Conservation (phyloP, 106 monocot species). For the Apostasia ramifera region DNA sequence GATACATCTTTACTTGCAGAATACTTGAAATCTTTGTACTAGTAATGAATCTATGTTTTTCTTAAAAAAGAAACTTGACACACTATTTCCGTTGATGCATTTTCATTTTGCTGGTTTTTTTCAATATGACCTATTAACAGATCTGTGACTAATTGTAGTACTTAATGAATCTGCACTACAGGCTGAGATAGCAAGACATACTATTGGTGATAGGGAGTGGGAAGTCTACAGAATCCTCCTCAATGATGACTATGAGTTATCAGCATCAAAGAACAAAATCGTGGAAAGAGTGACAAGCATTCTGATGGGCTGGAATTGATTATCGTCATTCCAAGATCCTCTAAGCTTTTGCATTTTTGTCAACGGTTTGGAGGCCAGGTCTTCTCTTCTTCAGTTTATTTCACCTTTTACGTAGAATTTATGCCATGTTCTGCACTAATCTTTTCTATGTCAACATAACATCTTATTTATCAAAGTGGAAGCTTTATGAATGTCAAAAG, state of each 20-base stretch:
- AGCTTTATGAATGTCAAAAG: neutral
- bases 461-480: neutral
- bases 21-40: no score
- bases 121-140: neutral
- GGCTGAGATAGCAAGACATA: conserved; percentile 78
- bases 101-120: neutral
- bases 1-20: no score
- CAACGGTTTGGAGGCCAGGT: neutral
- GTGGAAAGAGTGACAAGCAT: conserved; percentile 60
- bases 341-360: neutral
- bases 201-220: conserved; percentile 73
- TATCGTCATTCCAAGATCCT: neutral
- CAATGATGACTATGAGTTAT: conserved; percentile 39
- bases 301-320: conserved; percentile 87
- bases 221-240: conserved; percentile 87
- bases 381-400: neutral
- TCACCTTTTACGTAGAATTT: neutral
- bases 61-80: no score
- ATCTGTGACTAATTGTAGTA: neutral
- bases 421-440: neutral
- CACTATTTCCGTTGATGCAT: neutral
- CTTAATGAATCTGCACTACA: conserved; percentile 12
- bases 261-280: conserved; percentile 32
- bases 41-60: no score
- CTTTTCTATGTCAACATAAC: neutral